Conservation (phyloP, 2,329 filamentous ascomycete genomes). For the Phyllosticta citribraziliensis region DNA sequence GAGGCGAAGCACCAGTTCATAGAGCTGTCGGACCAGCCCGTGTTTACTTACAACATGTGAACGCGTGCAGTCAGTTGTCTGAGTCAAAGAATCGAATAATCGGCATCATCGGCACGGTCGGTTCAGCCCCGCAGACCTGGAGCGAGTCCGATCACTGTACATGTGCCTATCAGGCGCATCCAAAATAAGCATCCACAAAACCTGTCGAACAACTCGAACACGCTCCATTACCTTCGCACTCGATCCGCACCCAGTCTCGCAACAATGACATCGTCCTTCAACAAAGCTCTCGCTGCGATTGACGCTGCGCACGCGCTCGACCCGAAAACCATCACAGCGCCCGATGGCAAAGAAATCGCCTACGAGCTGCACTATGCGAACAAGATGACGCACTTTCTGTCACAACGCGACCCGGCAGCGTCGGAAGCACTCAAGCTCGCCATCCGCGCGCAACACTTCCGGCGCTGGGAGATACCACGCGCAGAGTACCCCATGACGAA, state of each 20-base stretch:
- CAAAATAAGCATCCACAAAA: constrained; percentile 1
- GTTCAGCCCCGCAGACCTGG: not conserved
- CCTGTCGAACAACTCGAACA: not conserved
- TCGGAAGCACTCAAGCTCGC: constrained; percentile 62
- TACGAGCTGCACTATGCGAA: constrained; percentile 77
- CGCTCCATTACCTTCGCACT: not conserved
- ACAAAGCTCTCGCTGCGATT: constrained; percentile 53
- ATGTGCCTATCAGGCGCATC: constrained; percentile 1
- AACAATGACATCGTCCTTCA: constrained; percentile 17
- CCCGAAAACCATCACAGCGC: constrained; percentile 45
- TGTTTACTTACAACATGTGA: not conserved
- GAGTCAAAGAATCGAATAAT: not conserved
- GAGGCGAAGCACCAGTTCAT: not conserved
- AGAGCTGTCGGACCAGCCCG: not conserved
- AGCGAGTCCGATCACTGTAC: not conserved
- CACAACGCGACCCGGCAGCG: constrained; percentile 45
- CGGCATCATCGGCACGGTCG: not conserved
- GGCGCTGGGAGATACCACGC: constrained; percentile 75
- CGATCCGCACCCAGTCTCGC: not conserved
- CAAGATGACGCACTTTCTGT: constrained; percentile 68
- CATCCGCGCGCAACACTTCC: constrained; percentile 75
- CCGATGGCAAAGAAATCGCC: constrained; percentile 42
- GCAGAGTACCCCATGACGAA: constrained; percentile 63
- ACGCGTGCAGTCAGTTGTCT: not conserved
- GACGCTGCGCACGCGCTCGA: constrained; percentile 63